Percentiles rank a stretch among this genome's conserved stretches.
Conservation (phyloP, 1,284 basidiomycete genomes). For the Moesziomyces parantarcticus region DNA sequence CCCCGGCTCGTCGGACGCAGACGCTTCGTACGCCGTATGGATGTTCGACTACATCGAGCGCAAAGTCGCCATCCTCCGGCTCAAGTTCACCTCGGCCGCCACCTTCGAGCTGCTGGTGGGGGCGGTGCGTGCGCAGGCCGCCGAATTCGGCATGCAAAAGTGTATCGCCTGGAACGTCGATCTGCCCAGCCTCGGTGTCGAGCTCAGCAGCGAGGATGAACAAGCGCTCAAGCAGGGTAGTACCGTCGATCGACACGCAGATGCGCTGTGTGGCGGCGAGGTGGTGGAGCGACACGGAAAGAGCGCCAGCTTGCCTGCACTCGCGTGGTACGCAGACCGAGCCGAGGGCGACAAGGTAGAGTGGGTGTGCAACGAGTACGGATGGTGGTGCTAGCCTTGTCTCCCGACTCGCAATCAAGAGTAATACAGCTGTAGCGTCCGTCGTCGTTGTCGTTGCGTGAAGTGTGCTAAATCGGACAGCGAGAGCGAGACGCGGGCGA, state of each 20-base stretch:
- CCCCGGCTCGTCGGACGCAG: background rate
- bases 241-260: constrained; percentile 2
- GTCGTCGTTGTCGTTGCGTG: no score
- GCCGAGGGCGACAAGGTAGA: constrained; percentile 17
- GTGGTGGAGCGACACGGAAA: constrained; percentile 31
- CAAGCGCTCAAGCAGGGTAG: constrained; percentile 6
- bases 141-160: constrained; percentile 27
- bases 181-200: constrained; percentile 11
- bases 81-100: constrained; percentile 6
- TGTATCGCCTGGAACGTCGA: constrained; percentile 46
- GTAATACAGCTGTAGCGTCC: no score
- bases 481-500: no score
- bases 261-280: constrained; percentile 14
- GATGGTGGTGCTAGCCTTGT: constrained; percentile 36
- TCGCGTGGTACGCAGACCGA: constrained; percentile 37
- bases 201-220: constrained; percentile 20
- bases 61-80: constrained; percentile 32
- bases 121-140: constrained; percentile 17
- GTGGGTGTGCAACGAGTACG: constrained; percentile 46
- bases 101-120: constrained; percentile 13
- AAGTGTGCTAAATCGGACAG: no score
- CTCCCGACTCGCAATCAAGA: no score
- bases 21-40: constrained; percentile 31
- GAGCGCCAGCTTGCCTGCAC: constrained; percentile 23
- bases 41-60: constrained; percentile 35